These are phyloP conservation scores for Spiromastix sp. DNA, from an alignment of 2,329 filamentous ascomycete species.

Conservation along the genomic window DNA sequence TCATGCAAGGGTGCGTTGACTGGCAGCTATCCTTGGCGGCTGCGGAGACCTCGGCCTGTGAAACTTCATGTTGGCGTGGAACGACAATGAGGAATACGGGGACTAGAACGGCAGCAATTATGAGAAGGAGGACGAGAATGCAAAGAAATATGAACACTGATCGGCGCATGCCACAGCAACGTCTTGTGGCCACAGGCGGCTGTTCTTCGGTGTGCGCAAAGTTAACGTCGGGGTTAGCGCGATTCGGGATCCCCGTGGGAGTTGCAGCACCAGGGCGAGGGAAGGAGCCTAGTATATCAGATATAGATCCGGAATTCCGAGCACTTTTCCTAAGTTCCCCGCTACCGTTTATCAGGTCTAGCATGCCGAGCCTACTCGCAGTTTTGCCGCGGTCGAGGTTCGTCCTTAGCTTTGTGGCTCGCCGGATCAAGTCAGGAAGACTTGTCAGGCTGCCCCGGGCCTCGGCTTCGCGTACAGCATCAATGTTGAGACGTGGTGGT, in stretches of 20 bases:
- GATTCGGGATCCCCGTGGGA: slow-evolving; percentile 24
- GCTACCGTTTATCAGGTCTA: slow-evolving; percentile 35
- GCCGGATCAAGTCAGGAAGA: slow-evolving; percentile 77
- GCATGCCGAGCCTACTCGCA: slow-evolving; percentile 46
- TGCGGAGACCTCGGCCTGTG: slow-evolving; percentile 21
- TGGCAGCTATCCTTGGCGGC: slow-evolving; percentile 18
- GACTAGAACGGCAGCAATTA: slow-evolving; percentile 73
- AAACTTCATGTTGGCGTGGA: slow-evolving; percentile 36
- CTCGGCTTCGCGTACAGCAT: slow-evolving; percentile 71
- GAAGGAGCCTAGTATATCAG: slow-evolving; percentile 56
- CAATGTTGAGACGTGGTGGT: slow-evolving; percentile 70
- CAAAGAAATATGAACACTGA: slow-evolving; percentile 63
- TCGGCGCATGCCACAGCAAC: slow-evolving; percentile 73
- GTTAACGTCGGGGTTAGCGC: slow-evolving; percentile 10
- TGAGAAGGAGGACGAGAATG: slow-evolving; percentile 57
- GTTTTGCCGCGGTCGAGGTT: slow-evolving; percentile 77
- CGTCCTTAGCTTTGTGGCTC: slow-evolving; percentile 75
- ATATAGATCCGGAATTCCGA: slow-evolving; percentile 45
- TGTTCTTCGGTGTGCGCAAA: slow-evolving; percentile 12
- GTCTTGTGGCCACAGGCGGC: slow-evolving; percentile 35
- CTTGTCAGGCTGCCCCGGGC: slow-evolving; percentile 83
- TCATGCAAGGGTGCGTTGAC: slow-evolving; percentile 53
- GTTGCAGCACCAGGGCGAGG: slow-evolving; percentile 48
- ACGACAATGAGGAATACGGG: slow-evolving; percentile 57
- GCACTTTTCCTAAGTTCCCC: slow-evolving; percentile 18